Base-by-base conservation (phyloP, 2,329 filamentous ascomycete genomes). In the Nigrospora osmanthi region DNA sequence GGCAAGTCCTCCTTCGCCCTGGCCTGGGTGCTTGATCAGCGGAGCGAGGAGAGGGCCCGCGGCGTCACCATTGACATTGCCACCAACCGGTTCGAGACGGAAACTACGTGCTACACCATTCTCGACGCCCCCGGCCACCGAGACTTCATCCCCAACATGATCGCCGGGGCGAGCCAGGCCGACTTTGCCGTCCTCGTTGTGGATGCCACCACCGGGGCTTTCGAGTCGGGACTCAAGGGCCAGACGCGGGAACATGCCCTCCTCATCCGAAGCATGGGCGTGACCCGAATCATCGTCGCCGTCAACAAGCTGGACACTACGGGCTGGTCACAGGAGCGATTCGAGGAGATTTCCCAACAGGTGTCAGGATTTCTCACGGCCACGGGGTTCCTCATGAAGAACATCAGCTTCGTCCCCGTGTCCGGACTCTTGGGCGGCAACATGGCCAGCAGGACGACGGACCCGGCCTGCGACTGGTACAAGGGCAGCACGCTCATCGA, bases 141-240 rank as follows among this genome's bases (percentile, higher is more conserved):
- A 49, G 93, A 98, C 61, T 98, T 97, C 60, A 89, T 98, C 16
- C 93, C 93, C 1, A 98, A 96, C 63, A 98, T 98, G 93, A 96
- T 98, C 61, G 91, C 91, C 2, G 93, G 93, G 13, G 89, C 91
- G 4, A 93, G 87, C 47, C 91, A 96, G 65, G 94, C 93, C 11
- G 93, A 98, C 62, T 93, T 97, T 64, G 93, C 90, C 0, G 85
- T 98, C 1, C 72, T 98, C 3, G 93, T 98, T 16, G 88, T 98
- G 48, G 93, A 98, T 61, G 86, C 91, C 5, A 85, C 86, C 47
- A 88, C 81, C 0, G 93, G 91, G 32, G 90, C 90, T 32, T 96
- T 97, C 53, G 93, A 98, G 62, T 89, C 89, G 4, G 94, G 93
- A 0, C 71, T 97, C 31, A 91, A 87, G 59, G 93, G 93, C 0